A percentile compares a stretch with the other conserved stretches of the same genome.
Conservation (phyloP, 2,329 filamentous ascomycete species). For the Xylaria sp. region DNA sequence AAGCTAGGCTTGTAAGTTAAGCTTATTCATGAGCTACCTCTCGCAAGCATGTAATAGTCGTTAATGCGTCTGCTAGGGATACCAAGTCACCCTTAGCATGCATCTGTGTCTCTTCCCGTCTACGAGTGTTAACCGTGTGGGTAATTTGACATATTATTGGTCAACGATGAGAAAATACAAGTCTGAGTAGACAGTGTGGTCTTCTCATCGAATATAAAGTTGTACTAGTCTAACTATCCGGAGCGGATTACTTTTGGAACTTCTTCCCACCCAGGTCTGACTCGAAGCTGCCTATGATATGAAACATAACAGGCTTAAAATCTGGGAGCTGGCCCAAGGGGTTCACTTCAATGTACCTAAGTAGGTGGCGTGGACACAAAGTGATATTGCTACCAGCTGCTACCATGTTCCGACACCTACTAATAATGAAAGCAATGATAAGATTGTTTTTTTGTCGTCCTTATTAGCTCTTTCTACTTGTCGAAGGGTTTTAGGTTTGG, state of each 20-base stretch:
- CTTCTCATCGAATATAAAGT: background rate
- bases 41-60: conserved; percentile 3
- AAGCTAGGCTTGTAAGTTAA: background rate
- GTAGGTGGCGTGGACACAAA: too few species aligned
- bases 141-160: background rate
- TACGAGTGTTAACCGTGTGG: conserved; percentile 9
- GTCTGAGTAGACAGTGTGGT: background rate
- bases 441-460: too few species aligned
- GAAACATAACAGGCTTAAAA: too few species aligned
- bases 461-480: too few species aligned
- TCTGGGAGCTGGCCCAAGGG: too few species aligned
- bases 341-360: too few species aligned
- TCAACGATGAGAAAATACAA: background rate
- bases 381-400: too few species aligned
- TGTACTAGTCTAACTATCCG: background rate
- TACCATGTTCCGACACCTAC: too few species aligned
- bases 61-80: background rate
- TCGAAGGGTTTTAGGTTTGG: too few species aligned
- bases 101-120: conserved; percentile 4
- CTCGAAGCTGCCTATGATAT: conserved; percentile 3
- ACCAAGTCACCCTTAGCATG: conserved; percentile 8
- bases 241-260: background rate
- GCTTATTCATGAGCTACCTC: conserved; percentile 2
- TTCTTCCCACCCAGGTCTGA: background rate
- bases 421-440: too few species aligned